Conservation (phyloP, 805 yeast species). For the Vanderwaltozyma polyspora region DNA sequence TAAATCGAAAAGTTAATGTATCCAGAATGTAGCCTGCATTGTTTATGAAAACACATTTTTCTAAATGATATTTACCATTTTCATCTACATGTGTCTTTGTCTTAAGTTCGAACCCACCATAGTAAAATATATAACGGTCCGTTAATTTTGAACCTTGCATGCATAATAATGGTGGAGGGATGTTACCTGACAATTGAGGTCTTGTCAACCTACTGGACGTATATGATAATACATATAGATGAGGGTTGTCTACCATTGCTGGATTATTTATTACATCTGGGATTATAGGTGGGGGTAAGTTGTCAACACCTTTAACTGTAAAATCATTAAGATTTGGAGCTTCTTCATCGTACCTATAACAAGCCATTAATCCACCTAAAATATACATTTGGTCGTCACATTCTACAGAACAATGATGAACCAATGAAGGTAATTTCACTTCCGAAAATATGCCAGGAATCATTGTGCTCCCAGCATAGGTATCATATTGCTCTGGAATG, state of each 20-base stretch:
- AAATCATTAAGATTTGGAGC: conserved; percentile 27
- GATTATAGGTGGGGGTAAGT: conserved; percentile 37
- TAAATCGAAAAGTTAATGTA: conserved; percentile 36
- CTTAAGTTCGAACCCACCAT: conserved; percentile 55
- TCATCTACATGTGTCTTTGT: conserved; percentile 21
- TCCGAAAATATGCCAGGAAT: conserved; percentile 28
- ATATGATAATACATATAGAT: conserved; percentile 28
- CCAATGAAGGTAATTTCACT: conserved; percentile 30
- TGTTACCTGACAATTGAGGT: conserved; percentile 28
- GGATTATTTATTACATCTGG: conserved; percentile 33
- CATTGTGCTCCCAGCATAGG: conserved; percentile 15
- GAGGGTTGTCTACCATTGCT: conserved; percentile 29
- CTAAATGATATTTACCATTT: conserved; percentile 28
- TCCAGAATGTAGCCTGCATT: conserved; percentile 52
- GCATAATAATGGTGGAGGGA: conserved; percentile 44
- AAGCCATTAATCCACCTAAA: conserved; percentile 36
- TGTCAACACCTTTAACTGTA: conserved; percentile 29
- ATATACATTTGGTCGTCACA: conserved; percentile 28
- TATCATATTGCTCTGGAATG: conserved; percentile 14
- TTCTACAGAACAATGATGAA: conserved; percentile 34
- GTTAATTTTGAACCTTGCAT: conserved; percentile 40
- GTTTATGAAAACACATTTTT: conserved; percentile 37
- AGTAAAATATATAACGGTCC: conserved; percentile 44
- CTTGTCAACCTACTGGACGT: conserved; percentile 30
- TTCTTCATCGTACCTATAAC: conserved; percentile 16